A percentile compares a stretch with the other conserved stretches of the same genome.
phyloP scores from a whole-genome alignment of 495 filamentous ascomycete species.

The Achaetomiella virescens region DNA sequence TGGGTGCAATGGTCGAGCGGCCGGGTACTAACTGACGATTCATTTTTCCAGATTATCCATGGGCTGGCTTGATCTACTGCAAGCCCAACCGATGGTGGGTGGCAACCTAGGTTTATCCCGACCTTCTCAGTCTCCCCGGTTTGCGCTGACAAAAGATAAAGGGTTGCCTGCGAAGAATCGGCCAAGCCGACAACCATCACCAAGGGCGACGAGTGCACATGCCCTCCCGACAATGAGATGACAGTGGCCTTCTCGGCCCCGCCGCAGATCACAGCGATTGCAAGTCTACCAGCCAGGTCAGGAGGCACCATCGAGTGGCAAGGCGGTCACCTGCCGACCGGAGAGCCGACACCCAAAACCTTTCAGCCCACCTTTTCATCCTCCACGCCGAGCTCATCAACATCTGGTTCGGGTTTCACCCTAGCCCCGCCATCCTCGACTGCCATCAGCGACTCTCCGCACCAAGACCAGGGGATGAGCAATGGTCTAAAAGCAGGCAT shows the following conservation, averaged over 20 bases:
- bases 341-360: neutral
- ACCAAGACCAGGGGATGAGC: conserved; percentile 4
- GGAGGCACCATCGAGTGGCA: conserved; percentile 29
- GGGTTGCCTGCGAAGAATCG: conserved; percentile 15
- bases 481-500: conserved; percentile 20
- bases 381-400: neutral
- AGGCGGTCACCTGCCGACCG: conserved; percentile 14
- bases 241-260: conserved; percentile 19
- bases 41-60: conserved; percentile 4
- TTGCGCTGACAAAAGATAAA: neutral
- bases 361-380: neutral
- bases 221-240: conserved; percentile 6
- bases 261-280: conserved; percentile 20
- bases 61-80: conserved; percentile 27
- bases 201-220: conserved; percentile 19
- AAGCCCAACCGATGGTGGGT: conserved; percentile 18
- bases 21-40: neutral
- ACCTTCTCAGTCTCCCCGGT: too few relatives aligned
- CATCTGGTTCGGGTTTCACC: neutral
- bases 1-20: neutral
- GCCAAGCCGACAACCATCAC: conserved; percentile 3
- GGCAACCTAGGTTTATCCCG: neutral
- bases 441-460: neutral
- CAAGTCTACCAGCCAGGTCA: conserved; percentile 16
- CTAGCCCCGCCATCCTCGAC: neutral